Evolutionary conservation across 257 asterid genomes (phyloP), one percentile per base, ranked within the genome.

Genomic region (Solanum neorickii): DNA sequence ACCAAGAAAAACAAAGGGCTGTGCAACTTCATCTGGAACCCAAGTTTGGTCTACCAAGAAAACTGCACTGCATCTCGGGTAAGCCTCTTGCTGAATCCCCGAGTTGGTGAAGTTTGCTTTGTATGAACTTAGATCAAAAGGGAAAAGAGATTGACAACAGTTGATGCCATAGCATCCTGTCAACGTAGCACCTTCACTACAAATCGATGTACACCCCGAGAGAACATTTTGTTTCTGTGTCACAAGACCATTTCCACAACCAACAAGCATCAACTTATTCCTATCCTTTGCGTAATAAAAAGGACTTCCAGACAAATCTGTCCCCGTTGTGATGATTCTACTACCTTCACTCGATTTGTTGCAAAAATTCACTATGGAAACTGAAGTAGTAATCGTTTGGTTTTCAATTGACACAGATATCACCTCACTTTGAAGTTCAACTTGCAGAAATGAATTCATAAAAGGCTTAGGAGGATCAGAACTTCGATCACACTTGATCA

Each of bases 221-320:
- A 89, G 42, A 59, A 69, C 49, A 16, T 16, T 29, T n/a, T 4
- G 5, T 35, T 33, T 35, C 37, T 56, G 59, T 65, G 33, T 59
- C 33, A 89, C 47, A 25, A 84, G 82, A 25, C 82, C 88, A n/a
- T 89, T 89, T 1, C 91, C 91, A 60, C 91, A 89, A 8, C 90
- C 91, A 21, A 78, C 35, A 85, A 89, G 60, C 60, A 82, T 69
- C 39, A 89, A 60, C 35, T 86, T 87, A 82, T 89, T 87, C 82
- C 49, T 20, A 5, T 29, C 69, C 39, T 70, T 82, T 0, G 88
- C 70, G 59, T 74, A 84, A 18, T 65, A 87, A 18, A 87, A 85
- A 7, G 90, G 88, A 7, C 87, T 80, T 59, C 52, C 74, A 12
- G 83, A 76, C 12, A 89, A 86, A 77, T 49, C 46, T 3, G 83